Evolutionary conservation across 2,329 filamentous ascomycete genomes (phyloP).

Genomic region (Sphaerostilbella broomeana): DNA sequence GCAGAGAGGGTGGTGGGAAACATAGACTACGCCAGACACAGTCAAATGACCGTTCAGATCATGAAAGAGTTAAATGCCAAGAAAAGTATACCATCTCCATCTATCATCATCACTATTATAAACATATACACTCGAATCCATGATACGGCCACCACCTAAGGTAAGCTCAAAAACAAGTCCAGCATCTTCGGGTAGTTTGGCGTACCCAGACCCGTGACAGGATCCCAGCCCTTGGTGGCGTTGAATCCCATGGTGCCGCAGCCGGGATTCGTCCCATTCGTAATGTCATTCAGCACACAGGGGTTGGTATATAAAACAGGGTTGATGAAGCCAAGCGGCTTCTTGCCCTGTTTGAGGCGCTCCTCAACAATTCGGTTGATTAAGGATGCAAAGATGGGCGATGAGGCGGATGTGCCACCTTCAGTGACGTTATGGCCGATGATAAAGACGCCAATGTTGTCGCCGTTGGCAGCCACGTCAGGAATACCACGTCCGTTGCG

Average conservation of each 20-base stretch:
- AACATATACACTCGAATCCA: too few relatives aligned
- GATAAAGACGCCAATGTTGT: slow-evolving; percentile 35
- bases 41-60: too few relatives aligned
- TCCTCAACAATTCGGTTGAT: slow-evolving; percentile 23
- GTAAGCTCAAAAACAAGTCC: slow-evolving; percentile 9
- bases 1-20: too few relatives aligned
- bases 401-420: slow-evolving; percentile 40
- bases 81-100: too few relatives aligned
- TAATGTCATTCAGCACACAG: slow-evolving; percentile 6
- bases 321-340: slow-evolving; percentile 5
- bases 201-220: slow-evolving; percentile 12
- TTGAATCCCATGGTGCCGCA: slow-evolving; percentile 26
- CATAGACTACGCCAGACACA: too few relatives aligned
- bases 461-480: slow-evolving; percentile 39
- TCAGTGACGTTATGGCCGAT: slow-evolving; percentile 37
- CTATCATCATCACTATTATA: too few relatives aligned
- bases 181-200: slow-evolving; percentile 13
- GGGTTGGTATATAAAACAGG: slow-evolving; percentile 2
- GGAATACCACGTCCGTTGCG: slow-evolving; percentile 36
- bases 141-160: too few relatives aligned
- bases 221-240: slow-evolving; percentile 16
- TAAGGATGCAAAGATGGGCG: slow-evolving; percentile 25
- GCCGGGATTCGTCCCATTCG: slow-evolving; percentile 21
- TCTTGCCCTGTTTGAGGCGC: slow-evolving; percentile 19
- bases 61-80: too few relatives aligned